Evolutionary conservation across 2,329 filamentous ascomycete species (phyloP).

Genomic region (Apiospora hydei): DNA sequence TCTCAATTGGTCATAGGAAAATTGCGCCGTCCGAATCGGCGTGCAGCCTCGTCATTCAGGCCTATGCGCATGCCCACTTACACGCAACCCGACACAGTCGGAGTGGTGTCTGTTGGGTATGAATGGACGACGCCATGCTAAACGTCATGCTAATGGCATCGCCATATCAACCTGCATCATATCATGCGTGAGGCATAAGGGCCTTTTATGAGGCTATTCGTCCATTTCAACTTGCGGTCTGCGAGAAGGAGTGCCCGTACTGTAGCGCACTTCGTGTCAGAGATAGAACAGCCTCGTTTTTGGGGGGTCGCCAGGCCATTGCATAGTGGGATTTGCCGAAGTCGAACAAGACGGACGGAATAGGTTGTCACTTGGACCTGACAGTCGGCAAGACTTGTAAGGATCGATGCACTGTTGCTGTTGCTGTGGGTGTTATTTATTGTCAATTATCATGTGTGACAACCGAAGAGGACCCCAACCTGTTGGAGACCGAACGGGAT

Average conservation of each 20-base stretch:
- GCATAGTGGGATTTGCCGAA: not conserved
- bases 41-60: constrained; percentile 11
- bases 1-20: constrained; percentile 13
- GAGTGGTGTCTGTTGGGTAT: constrained; percentile 7
- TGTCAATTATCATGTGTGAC: not conserved
- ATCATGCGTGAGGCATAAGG: not conserved
- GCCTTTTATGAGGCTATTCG: constrained; percentile 14
- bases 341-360: not conserved
- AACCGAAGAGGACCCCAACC: constrained; percentile 1
- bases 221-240: constrained; percentile 14
- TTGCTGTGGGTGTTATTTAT: not conserved
- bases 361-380: not conserved
- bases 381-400: not conserved
- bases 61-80: constrained; percentile 9
- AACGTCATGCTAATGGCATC: constrained; percentile 15
- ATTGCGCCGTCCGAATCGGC: constrained; percentile 14
- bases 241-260: not conserved
- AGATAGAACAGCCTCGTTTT: constrained; percentile 2
- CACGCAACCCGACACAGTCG: not conserved
- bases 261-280: not conserved
- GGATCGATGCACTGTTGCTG: not conserved
- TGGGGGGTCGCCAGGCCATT: not conserved
- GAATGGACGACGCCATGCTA: not conserved
- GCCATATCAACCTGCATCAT: constrained; percentile 3
- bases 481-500: not conserved